Conservation (phyloP, 345 rosid genomes). For the Ailanthus altissimus region DNA sequence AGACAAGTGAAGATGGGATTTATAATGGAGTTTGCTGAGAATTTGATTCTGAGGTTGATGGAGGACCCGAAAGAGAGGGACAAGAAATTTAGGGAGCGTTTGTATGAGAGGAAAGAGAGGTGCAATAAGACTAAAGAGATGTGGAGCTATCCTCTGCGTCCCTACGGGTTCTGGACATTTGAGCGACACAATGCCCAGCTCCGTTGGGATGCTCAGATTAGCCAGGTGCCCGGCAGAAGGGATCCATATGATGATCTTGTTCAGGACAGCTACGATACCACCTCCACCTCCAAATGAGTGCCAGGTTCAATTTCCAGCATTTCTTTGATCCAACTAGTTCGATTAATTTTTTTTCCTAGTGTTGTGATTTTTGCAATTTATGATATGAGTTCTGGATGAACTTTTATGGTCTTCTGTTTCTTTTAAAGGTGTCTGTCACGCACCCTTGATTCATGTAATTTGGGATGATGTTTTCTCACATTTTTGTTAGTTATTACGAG, state of each 20-base stretch:
- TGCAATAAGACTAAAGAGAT: slow-evolving; percentile 94
- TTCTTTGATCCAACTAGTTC: background rate
- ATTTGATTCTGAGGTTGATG: slow-evolving; percentile 81
- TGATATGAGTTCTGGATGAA: background rate
- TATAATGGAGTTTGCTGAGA: slow-evolving; percentile 94
- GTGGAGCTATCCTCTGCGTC: slow-evolving; percentile 95
- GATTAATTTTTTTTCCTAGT: background rate
- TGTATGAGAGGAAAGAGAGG: slow-evolving; percentile 67
- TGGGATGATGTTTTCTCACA: background rate
- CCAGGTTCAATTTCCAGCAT: slow-evolving; percentile 25
- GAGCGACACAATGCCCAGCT: slow-evolving; percentile 96
- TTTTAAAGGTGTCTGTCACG: background rate
- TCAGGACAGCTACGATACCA: slow-evolving; percentile 35
- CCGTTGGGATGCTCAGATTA: slow-evolving; percentile 92
- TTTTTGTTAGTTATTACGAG: background rate
- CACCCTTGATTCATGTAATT: background rate
- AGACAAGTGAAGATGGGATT: slow-evolving; percentile 57
- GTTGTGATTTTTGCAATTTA: background rate
- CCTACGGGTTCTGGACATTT: slow-evolving; percentile 96
- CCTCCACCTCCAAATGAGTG: slow-evolving; percentile 29
- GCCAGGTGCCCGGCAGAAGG: slow-evolving; percentile 93
- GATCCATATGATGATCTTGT: slow-evolving; percentile 95
- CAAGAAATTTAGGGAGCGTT: slow-evolving; percentile 68
- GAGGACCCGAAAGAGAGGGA: slow-evolving; percentile 98
- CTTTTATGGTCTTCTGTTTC: background rate